phyloP scores from a whole-genome alignment of 176 grass and related monocot species.

The Bonia amplexicaulis region DNA sequence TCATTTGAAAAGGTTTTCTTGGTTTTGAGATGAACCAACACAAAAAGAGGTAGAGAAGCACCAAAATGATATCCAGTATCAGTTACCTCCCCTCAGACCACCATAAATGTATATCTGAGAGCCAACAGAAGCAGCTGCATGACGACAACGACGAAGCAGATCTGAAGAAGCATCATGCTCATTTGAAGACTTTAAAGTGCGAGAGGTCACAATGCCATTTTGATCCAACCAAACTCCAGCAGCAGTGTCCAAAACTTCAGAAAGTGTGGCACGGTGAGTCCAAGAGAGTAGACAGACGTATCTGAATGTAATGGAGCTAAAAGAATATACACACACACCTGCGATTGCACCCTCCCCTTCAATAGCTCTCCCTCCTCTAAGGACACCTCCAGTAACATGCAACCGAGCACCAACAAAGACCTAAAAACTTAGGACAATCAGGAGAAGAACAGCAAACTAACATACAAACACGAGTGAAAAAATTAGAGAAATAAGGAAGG shows the following conservation, averaged over 20 bases:
- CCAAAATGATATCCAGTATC: not conserved
- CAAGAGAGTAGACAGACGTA: constrained; percentile 22
- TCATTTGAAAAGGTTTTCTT: not conserved
- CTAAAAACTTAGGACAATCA: constrained; percentile 50
- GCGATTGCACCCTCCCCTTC: constrained; percentile 86
- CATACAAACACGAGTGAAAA: not conserved
- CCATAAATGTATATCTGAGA: constrained; percentile 89
- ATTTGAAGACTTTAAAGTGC: constrained; percentile 67
- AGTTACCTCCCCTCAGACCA: constrained; percentile 90
- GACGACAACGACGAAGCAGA: constrained; percentile 89
- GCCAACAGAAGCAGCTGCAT: constrained; percentile 82
- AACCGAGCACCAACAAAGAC: constrained; percentile 95
- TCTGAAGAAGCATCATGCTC: constrained; percentile 80
- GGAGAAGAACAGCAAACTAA: constrained; percentile 32
- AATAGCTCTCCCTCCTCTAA: constrained; percentile 93
- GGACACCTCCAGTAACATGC: constrained; percentile 96
- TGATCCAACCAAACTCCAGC: constrained; percentile 98
- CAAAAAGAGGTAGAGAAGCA: constrained; percentile 1
- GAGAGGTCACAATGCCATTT: constrained; percentile 91
- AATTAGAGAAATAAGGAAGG: constrained; percentile 22
- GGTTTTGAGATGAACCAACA: constrained; percentile 1
- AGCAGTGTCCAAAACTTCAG: constrained; percentile 94
- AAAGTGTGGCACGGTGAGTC: constrained; percentile 29
- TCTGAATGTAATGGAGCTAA: not conserved
- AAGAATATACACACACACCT: constrained; percentile 46